Conservation (phyloP, 306 rosid species). For the Quercus glauca region DNA sequence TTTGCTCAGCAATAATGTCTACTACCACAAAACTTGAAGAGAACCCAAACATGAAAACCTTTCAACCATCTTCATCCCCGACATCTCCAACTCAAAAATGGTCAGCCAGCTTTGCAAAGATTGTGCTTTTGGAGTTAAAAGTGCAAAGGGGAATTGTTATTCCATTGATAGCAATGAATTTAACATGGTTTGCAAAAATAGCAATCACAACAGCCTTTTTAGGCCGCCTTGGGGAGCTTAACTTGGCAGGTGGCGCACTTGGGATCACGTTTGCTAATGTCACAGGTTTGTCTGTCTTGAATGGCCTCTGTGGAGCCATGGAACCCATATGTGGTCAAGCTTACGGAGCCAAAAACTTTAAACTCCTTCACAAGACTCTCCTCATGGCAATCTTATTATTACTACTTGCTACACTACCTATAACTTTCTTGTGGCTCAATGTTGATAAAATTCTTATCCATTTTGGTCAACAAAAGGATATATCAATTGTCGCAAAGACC, state of each 20-base stretch:
- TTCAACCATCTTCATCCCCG: slow-evolving; percentile 16
- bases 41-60: slow-evolving; percentile 13
- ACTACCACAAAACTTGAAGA: slow-evolving; percentile 33
- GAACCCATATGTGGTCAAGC: slow-evolving; percentile 96
- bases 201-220: slow-evolving; percentile 79
- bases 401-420: slow-evolving; percentile 52
- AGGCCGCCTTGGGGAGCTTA: slow-evolving; percentile 72
- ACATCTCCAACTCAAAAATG: slow-evolving; percentile 20
- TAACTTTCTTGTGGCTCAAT: slow-evolving; percentile 77
- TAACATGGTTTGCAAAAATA: slow-evolving; percentile 76
- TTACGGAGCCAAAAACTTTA: slow-evolving; percentile 67
- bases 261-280: slow-evolving; percentile 92
- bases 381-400: slow-evolving; percentile 60
- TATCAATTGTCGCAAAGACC: slow-evolving; percentile 47
- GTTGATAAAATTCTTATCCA: slow-evolving; percentile 65
- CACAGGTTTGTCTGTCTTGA: slow-evolving; percentile 84
- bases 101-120: slow-evolving; percentile 16
- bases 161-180: slow-evolving; percentile 78
- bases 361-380: slow-evolving; percentile 82
- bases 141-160: slow-evolving; percentile 49
- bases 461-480: slow-evolving; percentile 70
- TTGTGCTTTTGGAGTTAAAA: slow-evolving; percentile 51
- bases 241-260: slow-evolving; percentile 71
- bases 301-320: slow-evolving; percentile 79
- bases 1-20: slow-evolving; percentile 38